Evolutionary conservation across 2,329 filamentous ascomycete genomes (phyloP), one percentile per base, ranked within the genome.

Genomic region (Verticillium nonalfalfae): DNA sequence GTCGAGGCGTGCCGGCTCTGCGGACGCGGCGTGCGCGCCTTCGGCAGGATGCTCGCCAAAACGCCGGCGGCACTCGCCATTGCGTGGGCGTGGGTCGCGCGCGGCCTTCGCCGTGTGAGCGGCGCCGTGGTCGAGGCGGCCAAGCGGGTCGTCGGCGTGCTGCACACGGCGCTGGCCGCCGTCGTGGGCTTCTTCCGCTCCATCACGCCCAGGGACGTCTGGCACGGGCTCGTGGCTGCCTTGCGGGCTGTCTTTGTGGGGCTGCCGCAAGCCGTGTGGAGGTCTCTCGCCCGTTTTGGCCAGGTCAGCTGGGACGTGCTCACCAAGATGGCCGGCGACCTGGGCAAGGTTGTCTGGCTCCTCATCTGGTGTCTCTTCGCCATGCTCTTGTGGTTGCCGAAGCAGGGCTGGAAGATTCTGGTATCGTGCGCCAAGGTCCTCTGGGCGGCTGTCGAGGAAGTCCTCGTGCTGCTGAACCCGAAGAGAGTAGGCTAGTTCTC

Each of bases 191-290:
- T 74, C 61, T 74, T 79, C 62, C 63, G 66, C 13, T 40, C 56
- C 1, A 71, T 78, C 60, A 79, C 75, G 4, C 63, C 76, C n/a
- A 64, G 63, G n/a, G 76, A 80, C 60, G 68, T 80, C 3, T 71
- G 70, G 68, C 66, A 75, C 58, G 76, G 75, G 21, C 63, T 78
- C 35, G 63, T 65, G 45, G 64, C 67, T 10, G 68, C 75, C 0
- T n/a, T 68, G 4, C 58, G 63, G 4, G 68, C 72, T n/a, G 56
- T 76, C 10, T 75, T 76, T n/a, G 61, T 75, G 3, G 67, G 66
- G 1, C 63, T 70, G 7, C 72, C 74, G 0, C 65, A 66, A 34
- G 66, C 67, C 1, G n/a, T 75, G 1, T 70, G n/a, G 64, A 71
- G 10, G 63, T 71, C 1, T 62, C 78, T 6, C 64, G 69, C 18